A percentile compares a stretch with the other conserved stretches of the same genome.
Conservation (phyloP, 495 filamentous ascomycete species). For the Opeltia flavorubescens region DNA sequence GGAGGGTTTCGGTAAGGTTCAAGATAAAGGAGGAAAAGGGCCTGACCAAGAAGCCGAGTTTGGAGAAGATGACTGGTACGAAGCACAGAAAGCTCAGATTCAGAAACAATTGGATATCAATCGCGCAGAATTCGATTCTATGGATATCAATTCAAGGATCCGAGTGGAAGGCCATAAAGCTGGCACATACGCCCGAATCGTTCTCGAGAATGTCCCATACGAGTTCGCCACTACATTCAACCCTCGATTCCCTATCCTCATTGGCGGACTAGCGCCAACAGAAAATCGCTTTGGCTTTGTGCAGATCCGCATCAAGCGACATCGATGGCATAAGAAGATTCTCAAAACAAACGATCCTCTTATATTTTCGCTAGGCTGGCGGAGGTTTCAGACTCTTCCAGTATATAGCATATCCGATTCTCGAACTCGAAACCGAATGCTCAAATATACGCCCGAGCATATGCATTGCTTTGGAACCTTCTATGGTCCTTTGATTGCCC, state of each 20-base stretch:
- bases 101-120: slow-evolving; percentile 94
- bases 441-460: slow-evolving; percentile 94
- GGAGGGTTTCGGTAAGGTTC: slow-evolving; percentile 81
- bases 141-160: slow-evolving; percentile 67
- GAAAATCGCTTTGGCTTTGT: slow-evolving; percentile 94
- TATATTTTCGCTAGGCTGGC: slow-evolving; percentile 96
- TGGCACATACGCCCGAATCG: slow-evolving; percentile 85
- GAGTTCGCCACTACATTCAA: slow-evolving; percentile 87
- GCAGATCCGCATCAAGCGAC: slow-evolving; percentile 88
- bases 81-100: slow-evolving; percentile 83
- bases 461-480: slow-evolving; percentile 97
- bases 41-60: slow-evolving; percentile 58
- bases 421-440: slow-evolving; percentile 85
- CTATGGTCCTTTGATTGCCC: slow-evolving; percentile 85
- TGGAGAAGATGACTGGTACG: slow-evolving; percentile 97
- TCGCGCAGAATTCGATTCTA: slow-evolving; percentile 70
- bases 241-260: slow-evolving; percentile 68
- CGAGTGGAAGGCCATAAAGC: slow-evolving; percentile 81
- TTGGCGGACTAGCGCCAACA: slow-evolving; percentile 79
- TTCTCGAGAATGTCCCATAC: slow-evolving; percentile 73
- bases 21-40: slow-evolving; percentile 47
- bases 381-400: slow-evolving; percentile 81
- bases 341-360: slow-evolving; percentile 94
- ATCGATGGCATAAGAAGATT: slow-evolving; percentile 98
- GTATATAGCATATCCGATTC: slow-evolving; percentile 91